Base-by-base conservation (phyloP, 352 stramenopile genomes). In the Phytopythium ostracodes region DNA sequence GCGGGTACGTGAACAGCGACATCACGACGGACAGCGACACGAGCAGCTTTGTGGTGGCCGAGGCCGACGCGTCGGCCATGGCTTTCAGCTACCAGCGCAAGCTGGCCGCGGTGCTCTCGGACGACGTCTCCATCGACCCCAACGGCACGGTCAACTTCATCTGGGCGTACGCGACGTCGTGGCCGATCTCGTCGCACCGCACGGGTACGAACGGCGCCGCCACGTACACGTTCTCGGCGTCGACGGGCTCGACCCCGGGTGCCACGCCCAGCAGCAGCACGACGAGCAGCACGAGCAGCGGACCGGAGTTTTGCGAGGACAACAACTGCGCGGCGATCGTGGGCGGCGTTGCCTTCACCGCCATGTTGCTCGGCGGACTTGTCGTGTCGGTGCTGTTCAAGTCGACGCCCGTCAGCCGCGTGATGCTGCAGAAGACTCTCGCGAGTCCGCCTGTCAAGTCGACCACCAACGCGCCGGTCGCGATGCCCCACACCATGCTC, bases 41-140 rank as follows among this genome's bases (percentile, higher is more conserved):
- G 55, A 70, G 71, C 29, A 66, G 77, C 44, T 87, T 82, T 56
- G 63, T 75, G 0, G 60, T 78, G 20, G 70, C 70, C 51, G 52
- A 73, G 42, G 56, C 73, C 43, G 77, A 71, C 53, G 72, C 70
- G 2, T 59, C 68, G 25, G 68, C 62, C 38, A 83, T 89, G 67
- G 79, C 70, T 59, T 94, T 91, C 66, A 87, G 72, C 62, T 91
- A 82, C 67, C 79, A 92, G 67, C 81, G 85, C 31, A 78, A 75
- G 42, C 60, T 94, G 24, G 74, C 70, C 12, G 81, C 78, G 11
- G 67, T 72, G 22, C 71, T 76, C 5, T 43, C 64, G 5, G 75
- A 72, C 24, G 80, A 91, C 56, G 71, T 94, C 14, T 60, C 61
- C 1, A 71, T 92, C 55, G 72, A 75, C 27, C 50, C 78, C 11